phyloP scores from a whole-genome alignment of 257 asterid species.

The Solanum ossicruentum region DNA sequence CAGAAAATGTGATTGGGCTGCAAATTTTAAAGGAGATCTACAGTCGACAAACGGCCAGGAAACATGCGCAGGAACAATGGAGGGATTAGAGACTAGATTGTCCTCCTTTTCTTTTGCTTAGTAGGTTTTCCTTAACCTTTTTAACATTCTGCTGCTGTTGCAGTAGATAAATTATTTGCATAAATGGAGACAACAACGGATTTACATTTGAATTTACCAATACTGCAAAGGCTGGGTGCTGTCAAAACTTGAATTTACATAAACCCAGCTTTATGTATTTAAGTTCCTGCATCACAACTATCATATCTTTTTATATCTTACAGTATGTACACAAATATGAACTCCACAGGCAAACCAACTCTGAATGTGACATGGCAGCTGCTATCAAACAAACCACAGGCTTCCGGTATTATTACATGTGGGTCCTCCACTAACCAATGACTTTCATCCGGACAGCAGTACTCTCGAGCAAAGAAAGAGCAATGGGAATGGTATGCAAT shows the following conservation, averaged over 20 bases:
- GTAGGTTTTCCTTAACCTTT: not conserved
- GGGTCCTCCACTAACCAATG: conserved; percentile 4
- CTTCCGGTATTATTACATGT: not conserved
- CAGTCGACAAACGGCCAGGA: not conserved
- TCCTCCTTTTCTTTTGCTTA: not conserved
- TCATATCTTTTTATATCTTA: conserved; percentile 17
- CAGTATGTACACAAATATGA: conserved; percentile 22
- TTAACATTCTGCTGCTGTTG: not conserved
- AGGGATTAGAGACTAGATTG: not conserved
- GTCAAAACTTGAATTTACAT: conserved; percentile 40
- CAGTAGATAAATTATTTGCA: not conserved
- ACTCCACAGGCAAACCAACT: conserved; percentile 11
- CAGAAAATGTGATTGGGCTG: not conserved
- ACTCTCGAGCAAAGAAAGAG: not conserved
- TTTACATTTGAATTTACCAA: not conserved
- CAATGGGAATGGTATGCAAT: not conserved
- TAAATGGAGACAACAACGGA: not conserved
- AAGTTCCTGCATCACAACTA: conserved; percentile 26
- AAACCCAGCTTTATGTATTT: conserved; percentile 6
- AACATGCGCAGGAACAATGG: not conserved
- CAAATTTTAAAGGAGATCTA: not conserved
- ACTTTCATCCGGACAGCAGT: not conserved
- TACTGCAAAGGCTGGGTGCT: not conserved
- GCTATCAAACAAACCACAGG: conserved; percentile 14
- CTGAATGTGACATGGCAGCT: conserved; percentile 13